Conservation (phyloP, 805 yeast species). For the Sugiyamaella marilandica region DNA sequence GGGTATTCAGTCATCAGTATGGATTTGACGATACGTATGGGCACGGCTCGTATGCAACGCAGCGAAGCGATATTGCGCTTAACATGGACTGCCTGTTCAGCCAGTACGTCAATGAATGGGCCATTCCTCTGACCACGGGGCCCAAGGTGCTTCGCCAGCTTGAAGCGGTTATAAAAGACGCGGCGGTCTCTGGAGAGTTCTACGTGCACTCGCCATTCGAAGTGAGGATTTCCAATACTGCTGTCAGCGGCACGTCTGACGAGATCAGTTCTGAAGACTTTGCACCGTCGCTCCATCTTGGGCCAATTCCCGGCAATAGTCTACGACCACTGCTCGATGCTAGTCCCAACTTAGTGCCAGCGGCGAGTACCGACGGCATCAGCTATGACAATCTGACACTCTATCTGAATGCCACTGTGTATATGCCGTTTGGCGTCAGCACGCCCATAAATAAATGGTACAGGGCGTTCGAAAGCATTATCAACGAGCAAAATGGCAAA, state of each 20-base stretch:
- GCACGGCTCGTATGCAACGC: slow-evolving; percentile 61
- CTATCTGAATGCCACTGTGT: slow-evolving; percentile 90
- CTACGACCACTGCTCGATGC: slow-evolving; percentile 76
- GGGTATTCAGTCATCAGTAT: slow-evolving; percentile 80
- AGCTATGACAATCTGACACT: slow-evolving; percentile 70
- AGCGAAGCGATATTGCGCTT: slow-evolving; percentile 77
- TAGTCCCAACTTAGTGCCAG: slow-evolving; percentile 62
- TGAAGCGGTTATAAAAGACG: slow-evolving; percentile 49
- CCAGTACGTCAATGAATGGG: slow-evolving; percentile 96
- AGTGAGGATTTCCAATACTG: slow-evolving; percentile 84
- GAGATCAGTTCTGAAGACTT: slow-evolving; percentile 3
- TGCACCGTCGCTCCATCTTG: slow-evolving; percentile 33
- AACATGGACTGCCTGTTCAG: slow-evolving; percentile 94
- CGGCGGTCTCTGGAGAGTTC: slow-evolving; percentile 58
- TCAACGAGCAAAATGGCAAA: slow-evolving; percentile 77
- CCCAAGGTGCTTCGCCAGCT: slow-evolving; percentile 53
- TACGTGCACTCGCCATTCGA: slow-evolving; percentile 95
- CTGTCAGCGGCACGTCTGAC: slow-evolving; percentile 26
- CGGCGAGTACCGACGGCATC: slow-evolving; percentile 40
- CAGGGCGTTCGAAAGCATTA: slow-evolving; percentile 70
- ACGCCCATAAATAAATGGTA: slow-evolving; percentile 75
- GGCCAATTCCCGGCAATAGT: slow-evolving; percentile 81
- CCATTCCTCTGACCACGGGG: slow-evolving; percentile 80
- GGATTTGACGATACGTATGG: slow-evolving; percentile 67
- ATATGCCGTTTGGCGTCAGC: slow-evolving; percentile 80